Conservation (phyloP, 441 rosid species). For the Gossypium schwendimanii region DNA sequence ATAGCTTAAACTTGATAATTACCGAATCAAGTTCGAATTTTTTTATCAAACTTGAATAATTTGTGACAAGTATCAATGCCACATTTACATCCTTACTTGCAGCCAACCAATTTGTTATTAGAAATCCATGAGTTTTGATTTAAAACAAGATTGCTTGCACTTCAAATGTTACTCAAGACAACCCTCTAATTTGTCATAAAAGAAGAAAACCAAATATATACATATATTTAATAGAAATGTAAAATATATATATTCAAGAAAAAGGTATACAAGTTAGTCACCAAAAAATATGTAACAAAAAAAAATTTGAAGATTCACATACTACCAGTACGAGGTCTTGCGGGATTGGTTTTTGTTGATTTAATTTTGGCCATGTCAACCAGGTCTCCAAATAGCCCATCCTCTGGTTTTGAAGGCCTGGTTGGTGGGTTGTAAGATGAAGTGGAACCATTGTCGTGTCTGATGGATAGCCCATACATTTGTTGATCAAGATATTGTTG, state of each 20-base stretch:
- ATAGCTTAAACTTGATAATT: no score
- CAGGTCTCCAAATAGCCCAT: slow-evolving; percentile 92
- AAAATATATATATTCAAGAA: not conserved
- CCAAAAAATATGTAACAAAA: not conserved
- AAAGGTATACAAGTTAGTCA: slow-evolving; percentile 11
- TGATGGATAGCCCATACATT: slow-evolving; percentile 71
- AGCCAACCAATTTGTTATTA: not conserved
- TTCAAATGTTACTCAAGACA: not conserved
- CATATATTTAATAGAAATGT: not conserved
- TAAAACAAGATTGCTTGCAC: not conserved
- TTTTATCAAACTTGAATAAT: no score
- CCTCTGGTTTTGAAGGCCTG: slow-evolving; percentile 77
- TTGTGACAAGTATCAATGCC: no score
- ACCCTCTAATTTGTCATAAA: not conserved
- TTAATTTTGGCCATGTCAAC: slow-evolving; percentile 88
- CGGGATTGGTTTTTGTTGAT: slow-evolving; percentile 52
- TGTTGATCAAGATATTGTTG: slow-evolving; percentile 58
- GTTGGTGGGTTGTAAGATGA: slow-evolving; percentile 52
- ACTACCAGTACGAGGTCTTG: slow-evolving; percentile 57
- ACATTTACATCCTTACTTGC: not conserved
- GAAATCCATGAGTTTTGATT: not conserved
- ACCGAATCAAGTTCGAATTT: no score
- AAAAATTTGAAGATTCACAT: slow-evolving; percentile 37
- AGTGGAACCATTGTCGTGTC: slow-evolving; percentile 46
- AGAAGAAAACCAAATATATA: slow-evolving; percentile 13